These are phyloP conservation scores for Anisodus tanguticus DNA, from an alignment of 257 asterid genomes.

Conservation along the genomic window DNA sequence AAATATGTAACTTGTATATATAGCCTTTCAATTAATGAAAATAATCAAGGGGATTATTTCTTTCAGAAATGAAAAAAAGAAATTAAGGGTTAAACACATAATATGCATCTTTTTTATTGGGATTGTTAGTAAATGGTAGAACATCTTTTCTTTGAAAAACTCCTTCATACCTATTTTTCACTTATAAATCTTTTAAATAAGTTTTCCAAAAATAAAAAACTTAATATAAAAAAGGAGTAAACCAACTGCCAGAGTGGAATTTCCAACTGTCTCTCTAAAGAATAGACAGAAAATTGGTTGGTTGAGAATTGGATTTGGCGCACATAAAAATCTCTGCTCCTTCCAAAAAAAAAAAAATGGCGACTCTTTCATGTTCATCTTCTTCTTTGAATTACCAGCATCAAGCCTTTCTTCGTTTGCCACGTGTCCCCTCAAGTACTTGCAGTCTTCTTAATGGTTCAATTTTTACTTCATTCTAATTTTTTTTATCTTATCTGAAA, in stretches of 20 bases:
- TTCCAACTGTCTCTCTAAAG: conserved; percentile 6
- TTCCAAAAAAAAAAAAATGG: neutral
- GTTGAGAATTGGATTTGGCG: conserved; percentile 10
- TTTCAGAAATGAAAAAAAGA: too few species aligned
- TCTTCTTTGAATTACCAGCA: neutral
- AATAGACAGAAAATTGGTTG: conserved; percentile 19
- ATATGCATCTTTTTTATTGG: too few species aligned
- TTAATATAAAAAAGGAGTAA: neutral
- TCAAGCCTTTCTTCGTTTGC: neutral
- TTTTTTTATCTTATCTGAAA: neutral
- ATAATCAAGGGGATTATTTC: too few species aligned
- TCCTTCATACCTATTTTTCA: too few species aligned
- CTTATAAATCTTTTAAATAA: too few species aligned
- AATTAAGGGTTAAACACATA: too few species aligned
- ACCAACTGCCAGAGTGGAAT: neutral
- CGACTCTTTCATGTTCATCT: conserved; percentile 15
- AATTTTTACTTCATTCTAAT: neutral
- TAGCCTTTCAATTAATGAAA: too few species aligned
- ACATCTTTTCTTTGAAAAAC: too few species aligned
- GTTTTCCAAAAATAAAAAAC: neutral
- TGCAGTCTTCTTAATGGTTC: neutral
- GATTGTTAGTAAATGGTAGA: too few species aligned
- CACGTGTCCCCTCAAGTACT: neutral
- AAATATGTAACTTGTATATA: too few species aligned
- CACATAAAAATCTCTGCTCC: neutral